A percentile compares a stretch with the other conserved stretches of the same genome.
Conservation (phyloP, 805 yeast species). For the Jamesozyma spencerorum region DNA sequence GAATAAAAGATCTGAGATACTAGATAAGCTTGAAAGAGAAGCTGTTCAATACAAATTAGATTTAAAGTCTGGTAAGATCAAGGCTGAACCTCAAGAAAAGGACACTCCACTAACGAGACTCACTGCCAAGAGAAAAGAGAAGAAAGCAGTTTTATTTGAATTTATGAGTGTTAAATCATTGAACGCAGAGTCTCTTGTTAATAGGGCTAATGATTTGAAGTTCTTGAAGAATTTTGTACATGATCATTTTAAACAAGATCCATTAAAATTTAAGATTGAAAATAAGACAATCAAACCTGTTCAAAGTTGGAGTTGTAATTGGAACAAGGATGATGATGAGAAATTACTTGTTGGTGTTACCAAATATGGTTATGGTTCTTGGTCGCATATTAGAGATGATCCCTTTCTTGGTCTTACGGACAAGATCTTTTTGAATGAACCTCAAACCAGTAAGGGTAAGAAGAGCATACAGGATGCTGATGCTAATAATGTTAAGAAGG, state of each 20-base stretch:
- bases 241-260: slow-evolving; percentile 44
- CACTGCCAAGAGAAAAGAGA: slow-evolving; percentile 66
- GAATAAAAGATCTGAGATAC: slow-evolving; percentile 43
- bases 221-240: slow-evolving; percentile 46
- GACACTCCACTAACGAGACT: slow-evolving; percentile 44
- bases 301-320: slow-evolving; percentile 81
- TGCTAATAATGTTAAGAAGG: slow-evolving; percentile 10
- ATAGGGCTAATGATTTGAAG: slow-evolving; percentile 79
- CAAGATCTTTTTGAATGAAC: slow-evolving; percentile 62
- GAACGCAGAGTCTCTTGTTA: slow-evolving; percentile 80
- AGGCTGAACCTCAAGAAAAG: slow-evolving; percentile 26
- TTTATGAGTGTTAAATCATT: slow-evolving; percentile 78
- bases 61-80: slow-evolving; percentile 30
- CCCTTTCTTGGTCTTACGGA: slow-evolving; percentile 81
- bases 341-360: slow-evolving; percentile 77
- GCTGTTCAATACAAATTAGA: slow-evolving; percentile 47
- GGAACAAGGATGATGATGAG: slow-evolving; percentile 79
- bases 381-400: slow-evolving; percentile 92
- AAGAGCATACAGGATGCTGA: not conserved
- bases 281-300: slow-evolving; percentile 61
- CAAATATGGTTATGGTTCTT: slow-evolving; percentile 92
- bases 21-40: slow-evolving; percentile 51
- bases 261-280: slow-evolving; percentile 50
- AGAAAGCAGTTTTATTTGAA: slow-evolving; percentile 83
- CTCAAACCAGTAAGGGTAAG: slow-evolving; percentile 10